Conservation (phyloP, 2,329 filamentous ascomycete genomes). For the Phoma sp. region DNA sequence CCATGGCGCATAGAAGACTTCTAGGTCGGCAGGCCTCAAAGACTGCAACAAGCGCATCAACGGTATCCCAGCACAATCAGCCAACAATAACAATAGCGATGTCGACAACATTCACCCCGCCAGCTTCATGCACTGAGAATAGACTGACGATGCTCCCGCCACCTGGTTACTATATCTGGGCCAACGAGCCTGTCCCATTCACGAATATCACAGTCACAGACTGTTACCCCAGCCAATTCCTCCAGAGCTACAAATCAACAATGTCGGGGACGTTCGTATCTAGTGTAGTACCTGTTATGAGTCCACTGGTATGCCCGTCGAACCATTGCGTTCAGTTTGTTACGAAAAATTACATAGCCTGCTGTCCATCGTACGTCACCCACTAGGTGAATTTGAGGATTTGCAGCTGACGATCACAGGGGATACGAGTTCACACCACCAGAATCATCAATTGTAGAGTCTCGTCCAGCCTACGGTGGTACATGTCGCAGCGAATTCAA, state of each 20-base stretch:
- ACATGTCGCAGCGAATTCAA: constrained; percentile 36
- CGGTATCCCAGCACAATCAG: background rate
- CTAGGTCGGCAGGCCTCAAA: too few species aligned
- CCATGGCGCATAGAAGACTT: too few species aligned
- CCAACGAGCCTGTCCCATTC: constrained; percentile 36
- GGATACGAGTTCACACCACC: constrained; percentile 19
- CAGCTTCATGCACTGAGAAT: constrained; percentile 33
- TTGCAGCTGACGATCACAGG: background rate
- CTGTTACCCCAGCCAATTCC: constrained; percentile 36
- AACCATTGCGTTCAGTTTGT: constrained; percentile 31
- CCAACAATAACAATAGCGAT: constrained; percentile 25
- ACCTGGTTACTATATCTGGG: constrained; percentile 34
- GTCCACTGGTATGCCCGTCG: constrained; percentile 34
- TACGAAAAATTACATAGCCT: constrained; percentile 34
- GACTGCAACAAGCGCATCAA: background rate
- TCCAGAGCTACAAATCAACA: constrained; percentile 29
- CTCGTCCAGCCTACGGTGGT: constrained; percentile 36
- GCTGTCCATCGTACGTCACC: constrained; percentile 35
- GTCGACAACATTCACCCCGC: constrained; percentile 36
- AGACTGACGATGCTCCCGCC: constrained; percentile 32
- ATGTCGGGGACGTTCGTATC: constrained; percentile 14
- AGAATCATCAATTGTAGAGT: constrained; percentile 19
- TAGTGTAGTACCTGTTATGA: constrained; percentile 36
- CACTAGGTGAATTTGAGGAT: background rate
- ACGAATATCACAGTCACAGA: constrained; percentile 24